These are phyloP conservation scores for Escovopsis sp. DNA, from an alignment of 2,329 filamentous ascomycete genomes.

Conservation along the genomic window DNA sequence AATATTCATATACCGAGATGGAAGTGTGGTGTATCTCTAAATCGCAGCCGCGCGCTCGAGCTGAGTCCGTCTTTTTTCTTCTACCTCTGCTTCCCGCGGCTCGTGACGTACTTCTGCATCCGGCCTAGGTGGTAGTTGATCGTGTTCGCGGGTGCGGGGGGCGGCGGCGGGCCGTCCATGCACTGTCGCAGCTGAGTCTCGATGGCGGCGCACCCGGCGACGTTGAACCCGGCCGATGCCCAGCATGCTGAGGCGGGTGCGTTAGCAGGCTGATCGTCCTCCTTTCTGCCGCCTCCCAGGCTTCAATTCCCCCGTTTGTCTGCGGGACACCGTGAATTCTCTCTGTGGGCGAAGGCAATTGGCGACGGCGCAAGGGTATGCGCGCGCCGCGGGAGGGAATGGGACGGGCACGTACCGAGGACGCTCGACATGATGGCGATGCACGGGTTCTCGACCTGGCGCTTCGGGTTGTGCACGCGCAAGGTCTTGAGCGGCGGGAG, in stretches of 20 bases:
- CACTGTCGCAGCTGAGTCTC: conserved; percentile 47
- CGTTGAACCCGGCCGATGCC: conserved; percentile 62
- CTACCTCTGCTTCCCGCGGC: conserved; percentile 21
- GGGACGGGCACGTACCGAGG: conserved; percentile 27
- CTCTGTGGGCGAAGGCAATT: neutral
- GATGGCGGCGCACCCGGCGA: conserved; percentile 41
- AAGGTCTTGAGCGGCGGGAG: conserved; percentile 41
- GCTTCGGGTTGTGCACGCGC: conserved; percentile 39
- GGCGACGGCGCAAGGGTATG: no score
- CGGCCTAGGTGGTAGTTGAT: conserved; percentile 88
- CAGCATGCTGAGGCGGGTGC: conserved; percentile 51
- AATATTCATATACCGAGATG: no score
- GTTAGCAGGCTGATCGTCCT: neutral
- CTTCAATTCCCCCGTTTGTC: neutral
- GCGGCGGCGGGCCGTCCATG: conserved; percentile 63
- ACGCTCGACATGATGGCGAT: conserved; percentile 42
- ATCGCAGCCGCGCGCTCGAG: no score
- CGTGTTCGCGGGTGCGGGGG: conserved; percentile 44
- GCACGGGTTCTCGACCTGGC: conserved; percentile 35
- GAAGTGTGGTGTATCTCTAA: no score
- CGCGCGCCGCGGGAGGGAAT: neutral
- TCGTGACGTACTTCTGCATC: conserved; percentile 57
- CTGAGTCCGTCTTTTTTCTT: neutral
- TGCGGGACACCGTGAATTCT: neutral
- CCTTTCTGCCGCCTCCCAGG: neutral